Evolutionary conservation across 345 rosid genomes (phyloP).

Genomic region (Eucalyptus marginata): DNA sequence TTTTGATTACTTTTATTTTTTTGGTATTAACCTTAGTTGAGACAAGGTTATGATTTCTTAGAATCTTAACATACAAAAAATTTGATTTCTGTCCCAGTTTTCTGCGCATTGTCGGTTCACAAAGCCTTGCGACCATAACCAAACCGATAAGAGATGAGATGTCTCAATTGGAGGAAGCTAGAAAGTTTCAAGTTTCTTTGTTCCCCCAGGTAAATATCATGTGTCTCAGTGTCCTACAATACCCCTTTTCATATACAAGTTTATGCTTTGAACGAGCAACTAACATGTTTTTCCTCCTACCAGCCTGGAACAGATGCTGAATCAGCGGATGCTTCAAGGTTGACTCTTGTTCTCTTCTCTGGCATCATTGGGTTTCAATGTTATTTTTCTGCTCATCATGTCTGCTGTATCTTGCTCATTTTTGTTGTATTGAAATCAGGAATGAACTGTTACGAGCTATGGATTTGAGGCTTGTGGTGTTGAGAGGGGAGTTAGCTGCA

Average conservation of each 20-base stretch:
- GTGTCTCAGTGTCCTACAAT: neutral
- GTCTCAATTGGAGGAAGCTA: constrained; percentile 52
- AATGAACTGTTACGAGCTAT: constrained; percentile 49
- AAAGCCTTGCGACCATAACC: constrained; percentile 14
- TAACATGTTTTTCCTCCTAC: neutral
- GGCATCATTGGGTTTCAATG: neutral
- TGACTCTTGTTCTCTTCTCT: neutral
- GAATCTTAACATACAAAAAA: neutral
- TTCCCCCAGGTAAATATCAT: constrained; percentile 20
- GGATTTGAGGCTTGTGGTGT: constrained; percentile 42
- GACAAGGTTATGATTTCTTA: neutral
- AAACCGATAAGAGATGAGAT: constrained; percentile 38
- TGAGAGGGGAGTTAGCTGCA: constrained; percentile 33
- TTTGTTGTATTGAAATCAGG: constrained; percentile 14
- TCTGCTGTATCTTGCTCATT: neutral
- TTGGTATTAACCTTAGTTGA: neutral
- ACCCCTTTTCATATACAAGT: neutral
- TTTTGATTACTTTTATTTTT: neutral
- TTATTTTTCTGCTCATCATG: neutral
- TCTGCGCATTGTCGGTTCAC: constrained; percentile 25
- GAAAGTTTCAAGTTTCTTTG: constrained; percentile 44
- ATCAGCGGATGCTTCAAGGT: constrained; percentile 41
- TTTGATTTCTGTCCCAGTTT: constrained; percentile 19
- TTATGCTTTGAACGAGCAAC: neutral
- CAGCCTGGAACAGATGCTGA: constrained; percentile 21